Percentiles rank a stretch among this genome's conserved stretches.
phyloP scores from a whole-genome alignment of 352 stramenopile species.

The Phytopythium cucurbitacearum region DNA sequence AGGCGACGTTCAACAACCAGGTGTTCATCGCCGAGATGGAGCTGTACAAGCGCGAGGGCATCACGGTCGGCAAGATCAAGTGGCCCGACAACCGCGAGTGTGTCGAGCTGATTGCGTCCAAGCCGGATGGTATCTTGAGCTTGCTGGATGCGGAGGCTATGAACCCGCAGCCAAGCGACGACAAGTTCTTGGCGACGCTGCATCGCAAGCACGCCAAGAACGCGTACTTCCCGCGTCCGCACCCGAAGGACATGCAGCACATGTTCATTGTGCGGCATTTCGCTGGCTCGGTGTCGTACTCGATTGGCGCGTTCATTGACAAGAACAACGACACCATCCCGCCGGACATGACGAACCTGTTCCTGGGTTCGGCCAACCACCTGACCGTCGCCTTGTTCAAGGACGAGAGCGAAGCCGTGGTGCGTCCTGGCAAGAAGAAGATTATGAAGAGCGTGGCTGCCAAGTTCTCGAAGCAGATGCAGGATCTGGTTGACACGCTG shows the following conservation, averaged over 20 bases:
- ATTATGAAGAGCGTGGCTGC: constrained; percentile 59
- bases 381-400: constrained; percentile 68
- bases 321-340: constrained; percentile 91
- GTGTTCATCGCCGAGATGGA: constrained; percentile 90
- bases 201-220: constrained; percentile 85
- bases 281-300: constrained; percentile 87
- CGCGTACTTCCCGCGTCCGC: constrained; percentile 78
- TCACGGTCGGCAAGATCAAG: constrained; percentile 86
- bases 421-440: constrained; percentile 72
- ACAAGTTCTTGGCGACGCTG: constrained; percentile 80
- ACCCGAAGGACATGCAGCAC: constrained; percentile 87
- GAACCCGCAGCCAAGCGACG: constrained; percentile 88
- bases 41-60: constrained; percentile 88
- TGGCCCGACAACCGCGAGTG: constrained; percentile 91
- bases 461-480: constrained; percentile 79
- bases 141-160: constrained; percentile 86
- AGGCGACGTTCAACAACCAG: constrained; percentile 88
- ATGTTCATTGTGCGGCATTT: constrained; percentile 91
- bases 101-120: constrained; percentile 85
- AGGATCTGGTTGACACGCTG: constrained; percentile 74
- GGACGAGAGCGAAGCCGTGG: constrained; percentile 41
- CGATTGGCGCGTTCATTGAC: constrained; percentile 87
- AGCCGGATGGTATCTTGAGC: constrained; percentile 74
- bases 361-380: constrained; percentile 61
- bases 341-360: constrained; percentile 79